These are phyloP conservation scores for Phytophthora brassicae DNA, from an alignment of 352 stramenopile genomes.

Conservation along the genomic window DNA sequence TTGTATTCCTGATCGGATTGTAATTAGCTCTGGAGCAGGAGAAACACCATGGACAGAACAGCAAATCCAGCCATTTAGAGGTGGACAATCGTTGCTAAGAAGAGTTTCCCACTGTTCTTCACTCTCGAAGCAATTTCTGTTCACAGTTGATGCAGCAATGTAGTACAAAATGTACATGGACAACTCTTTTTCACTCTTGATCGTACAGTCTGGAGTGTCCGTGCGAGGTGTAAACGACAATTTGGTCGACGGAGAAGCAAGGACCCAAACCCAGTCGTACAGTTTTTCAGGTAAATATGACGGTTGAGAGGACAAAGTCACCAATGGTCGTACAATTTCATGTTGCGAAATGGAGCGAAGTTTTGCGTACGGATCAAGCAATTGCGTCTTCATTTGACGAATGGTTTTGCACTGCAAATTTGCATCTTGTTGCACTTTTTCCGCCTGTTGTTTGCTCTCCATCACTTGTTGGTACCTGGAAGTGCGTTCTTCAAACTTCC, in stretches of 20 bases:
- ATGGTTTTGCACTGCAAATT: conserved; percentile 37
- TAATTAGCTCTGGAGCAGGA: conserved; percentile 34
- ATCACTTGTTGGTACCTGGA: conserved; percentile 54
- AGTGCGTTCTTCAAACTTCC: conserved; percentile 65
- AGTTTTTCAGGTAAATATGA: conserved; percentile 25
- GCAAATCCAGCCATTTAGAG: conserved; percentile 54
- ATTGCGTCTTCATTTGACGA: conserved; percentile 30
- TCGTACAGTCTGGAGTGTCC: conserved; percentile 17
- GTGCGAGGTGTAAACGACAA: conserved; percentile 57
- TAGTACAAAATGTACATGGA: conserved; percentile 75
- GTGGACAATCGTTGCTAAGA: conserved; percentile 33
- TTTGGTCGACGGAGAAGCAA: conserved; percentile 46
- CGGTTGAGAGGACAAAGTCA: background rate
- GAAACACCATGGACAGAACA: conserved; percentile 47
- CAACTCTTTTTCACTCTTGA: conserved; percentile 58
- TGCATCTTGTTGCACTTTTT: conserved; percentile 41
- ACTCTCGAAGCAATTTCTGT: conserved; percentile 2
- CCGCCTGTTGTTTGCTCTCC: conserved; percentile 53
- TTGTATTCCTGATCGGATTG: conserved; percentile 55
- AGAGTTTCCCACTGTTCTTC: conserved; percentile 19
- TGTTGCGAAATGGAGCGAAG: conserved; percentile 14
- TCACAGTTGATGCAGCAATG: conserved; percentile 40
- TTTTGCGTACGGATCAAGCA: conserved; percentile 47
- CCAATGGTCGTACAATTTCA: too few relatives aligned
- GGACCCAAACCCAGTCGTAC: conserved; percentile 48